Base-by-base conservation (phyloP, 2,329 filamentous ascomycete species). In the Sporothrix sp. region DNA sequence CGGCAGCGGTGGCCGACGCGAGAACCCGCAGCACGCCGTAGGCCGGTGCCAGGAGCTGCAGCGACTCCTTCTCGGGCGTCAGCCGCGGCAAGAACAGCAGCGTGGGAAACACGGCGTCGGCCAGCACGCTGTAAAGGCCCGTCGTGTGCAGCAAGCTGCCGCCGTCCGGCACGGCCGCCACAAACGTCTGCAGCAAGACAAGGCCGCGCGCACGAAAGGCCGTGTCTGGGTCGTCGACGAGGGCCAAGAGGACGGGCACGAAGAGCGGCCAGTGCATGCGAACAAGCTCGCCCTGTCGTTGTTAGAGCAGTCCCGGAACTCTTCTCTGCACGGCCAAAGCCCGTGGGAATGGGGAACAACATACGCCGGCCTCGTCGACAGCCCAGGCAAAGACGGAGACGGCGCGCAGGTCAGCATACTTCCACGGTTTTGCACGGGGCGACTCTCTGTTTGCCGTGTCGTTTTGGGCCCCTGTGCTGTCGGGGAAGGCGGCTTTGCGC, bases 11-110 rank as follows among this genome's bases (percentile, higher is more conserved):
- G 20, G 63, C 52, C 57, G 66, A 53, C 68, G 55, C 59, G 6
- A 95, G 72, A 0, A 68, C 67, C 16, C 85, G 66, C 3, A 95
- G 70, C 2, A 82, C 81, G 7, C 75, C 71, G 57, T 89, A 94
- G 0, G 84, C 80, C 7, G 74, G 71, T 6, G 65, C 61, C 1
- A 95, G 73, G 3, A 96, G 68, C 1, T 62, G 60, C 2, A 85
- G 61, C 4, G 85, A 85, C 51, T 93, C 85, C 0, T 73, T 62
- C 59, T 87, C 84, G 0, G 85, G 81, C 0, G 87, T 95, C 37
- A 95, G 69, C 11, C 75, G 79, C 0, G 91, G 90, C 6, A 95
- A 72, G 59, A 81, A 86, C 7, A 84, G 73, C n/a, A 95, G 74
- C 32, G 82, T 80, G 1, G 87, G 85, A 56, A 82, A 75, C 2